These are phyloP conservation scores for Amyloporia xantha DNA, from an alignment of 768 basidiomycete species.

Conservation along the genomic window DNA sequence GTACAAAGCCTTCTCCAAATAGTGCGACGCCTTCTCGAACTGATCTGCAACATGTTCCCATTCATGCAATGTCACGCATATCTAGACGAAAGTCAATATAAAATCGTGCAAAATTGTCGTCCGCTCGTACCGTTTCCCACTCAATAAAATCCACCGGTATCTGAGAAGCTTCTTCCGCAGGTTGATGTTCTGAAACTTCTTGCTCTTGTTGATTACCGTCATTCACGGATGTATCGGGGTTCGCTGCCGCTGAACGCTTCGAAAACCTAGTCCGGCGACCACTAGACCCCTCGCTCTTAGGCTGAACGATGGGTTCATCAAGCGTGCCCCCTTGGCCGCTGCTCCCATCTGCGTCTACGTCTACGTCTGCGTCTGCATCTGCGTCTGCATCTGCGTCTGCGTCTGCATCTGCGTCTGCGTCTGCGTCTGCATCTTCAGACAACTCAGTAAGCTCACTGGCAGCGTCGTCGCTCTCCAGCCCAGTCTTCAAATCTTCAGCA, in stretches of 20 bases:
- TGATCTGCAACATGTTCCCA: conserved; percentile 77
- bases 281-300: no score
- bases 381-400: not conserved
- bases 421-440: conserved; percentile 36
- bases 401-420: conserved; percentile 6
- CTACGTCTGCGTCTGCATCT: no score
- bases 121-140: conserved; percentile 85
- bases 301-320: no score
- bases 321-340: no score
- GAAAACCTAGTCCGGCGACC: not conserved
- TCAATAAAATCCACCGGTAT: conserved; percentile 60
- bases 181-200: conserved; percentile 11
- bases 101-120: not conserved
- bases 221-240: not conserved
- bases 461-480: conserved; percentile 59
- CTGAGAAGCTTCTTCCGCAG: conserved; percentile 16
- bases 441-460: conserved; percentile 74
- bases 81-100: conserved; percentile 33
- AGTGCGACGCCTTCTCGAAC: conserved; percentile 72
- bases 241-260: not conserved
- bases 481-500: conserved; percentile 30
- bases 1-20: conserved; percentile 74
- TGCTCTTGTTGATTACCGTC: not conserved
- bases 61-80: conserved; percentile 76
- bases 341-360: no score